phyloP scores from a whole-genome alignment of 306 rosid species.

The Neltuma alba region DNA sequence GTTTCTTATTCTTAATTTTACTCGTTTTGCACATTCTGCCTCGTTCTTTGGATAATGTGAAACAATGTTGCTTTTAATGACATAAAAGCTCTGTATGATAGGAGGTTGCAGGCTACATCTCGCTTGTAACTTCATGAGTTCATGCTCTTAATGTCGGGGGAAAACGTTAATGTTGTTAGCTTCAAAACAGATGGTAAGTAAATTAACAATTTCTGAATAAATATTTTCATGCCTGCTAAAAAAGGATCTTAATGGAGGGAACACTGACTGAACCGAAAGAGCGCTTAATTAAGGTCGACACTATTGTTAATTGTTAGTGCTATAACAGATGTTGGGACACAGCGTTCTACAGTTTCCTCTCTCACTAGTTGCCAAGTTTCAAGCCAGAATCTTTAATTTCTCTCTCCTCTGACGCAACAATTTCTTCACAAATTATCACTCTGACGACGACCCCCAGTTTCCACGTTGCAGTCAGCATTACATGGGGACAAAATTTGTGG shows the following conservation, averaged over 20 bases:
- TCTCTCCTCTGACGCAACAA: neutral
- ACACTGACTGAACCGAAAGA: constrained; percentile 1
- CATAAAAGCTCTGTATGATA: too few relatives aligned
- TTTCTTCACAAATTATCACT: constrained; percentile 17
- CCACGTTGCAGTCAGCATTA: constrained; percentile 36
- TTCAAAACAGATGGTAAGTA: neutral
- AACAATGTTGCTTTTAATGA: too few relatives aligned
- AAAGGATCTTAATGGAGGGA: constrained; percentile 2
- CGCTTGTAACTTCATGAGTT: too few relatives aligned
- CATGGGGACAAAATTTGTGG: constrained; percentile 46
- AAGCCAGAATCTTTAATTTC: constrained; percentile 24
- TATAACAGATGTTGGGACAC: neutral
- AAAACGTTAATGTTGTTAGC: neutral
- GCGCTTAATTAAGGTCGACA: constrained; percentile 14
- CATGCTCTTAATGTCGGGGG: too few relatives aligned
- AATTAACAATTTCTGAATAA: neutral
- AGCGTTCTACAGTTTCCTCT: neutral
- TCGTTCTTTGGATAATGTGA: neutral
- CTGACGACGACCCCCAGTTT: constrained; percentile 9
- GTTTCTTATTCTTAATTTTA: neutral
- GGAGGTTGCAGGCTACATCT: too few relatives aligned
- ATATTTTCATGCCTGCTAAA: neutral
- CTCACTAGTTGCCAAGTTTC: neutral
- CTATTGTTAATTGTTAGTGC: neutral
- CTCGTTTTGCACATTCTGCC: neutral